A percentile compares a stretch with the other conserved stretches of the same genome.
Evolutionary conservation across 805 yeast genomes (phyloP).

Genomic region (Saturnispora bothae): DNA sequence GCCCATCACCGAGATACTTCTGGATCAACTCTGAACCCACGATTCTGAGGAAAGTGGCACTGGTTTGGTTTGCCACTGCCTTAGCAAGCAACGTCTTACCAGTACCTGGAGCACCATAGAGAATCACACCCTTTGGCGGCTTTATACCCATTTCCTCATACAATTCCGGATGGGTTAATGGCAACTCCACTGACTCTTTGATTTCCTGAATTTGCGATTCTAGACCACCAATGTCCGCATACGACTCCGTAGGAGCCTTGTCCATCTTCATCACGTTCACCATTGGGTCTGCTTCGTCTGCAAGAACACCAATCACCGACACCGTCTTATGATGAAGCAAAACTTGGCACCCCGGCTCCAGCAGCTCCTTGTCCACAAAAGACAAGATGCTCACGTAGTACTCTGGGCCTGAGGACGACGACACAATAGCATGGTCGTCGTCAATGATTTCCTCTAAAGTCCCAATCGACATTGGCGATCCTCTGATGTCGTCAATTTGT

Average conservation of each 20-base stretch:
- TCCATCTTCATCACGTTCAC: constrained; percentile 96
- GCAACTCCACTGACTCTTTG: constrained; percentile 93
- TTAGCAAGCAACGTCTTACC: constrained; percentile 93
- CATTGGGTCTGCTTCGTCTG: constrained; percentile 97
- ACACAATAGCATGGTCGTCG: constrained; percentile 97
- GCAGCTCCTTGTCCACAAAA: constrained; percentile 89
- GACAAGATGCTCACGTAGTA: constrained; percentile 92
- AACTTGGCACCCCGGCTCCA: constrained; percentile 97
- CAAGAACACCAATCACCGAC: constrained; percentile 94
- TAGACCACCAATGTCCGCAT: constrained; percentile 95
- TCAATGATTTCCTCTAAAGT: constrained; percentile 95
- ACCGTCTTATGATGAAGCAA: constrained; percentile 92
- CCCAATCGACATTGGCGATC: constrained; percentile 93
- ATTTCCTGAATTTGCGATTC: constrained; percentile 95
- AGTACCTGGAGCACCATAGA: constrained; percentile 97
- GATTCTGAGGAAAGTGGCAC: constrained; percentile 90
- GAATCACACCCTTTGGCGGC: constrained; percentile 95
- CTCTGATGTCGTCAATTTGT: constrained; percentile 90
- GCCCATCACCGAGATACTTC: constrained; percentile 96
- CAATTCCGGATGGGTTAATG: constrained; percentile 90
- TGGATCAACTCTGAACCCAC: constrained; percentile 97
- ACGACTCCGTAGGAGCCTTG: constrained; percentile 93
- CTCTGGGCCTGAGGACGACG: constrained; percentile 93
- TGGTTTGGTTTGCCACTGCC: constrained; percentile 97
- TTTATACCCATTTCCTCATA: constrained; percentile 98